Evolutionary conservation across 176 grass and related monocot genomes (phyloP), one percentile per base, ranked within the genome.

Genomic region (Chrysopogon serrulatus): DNA sequence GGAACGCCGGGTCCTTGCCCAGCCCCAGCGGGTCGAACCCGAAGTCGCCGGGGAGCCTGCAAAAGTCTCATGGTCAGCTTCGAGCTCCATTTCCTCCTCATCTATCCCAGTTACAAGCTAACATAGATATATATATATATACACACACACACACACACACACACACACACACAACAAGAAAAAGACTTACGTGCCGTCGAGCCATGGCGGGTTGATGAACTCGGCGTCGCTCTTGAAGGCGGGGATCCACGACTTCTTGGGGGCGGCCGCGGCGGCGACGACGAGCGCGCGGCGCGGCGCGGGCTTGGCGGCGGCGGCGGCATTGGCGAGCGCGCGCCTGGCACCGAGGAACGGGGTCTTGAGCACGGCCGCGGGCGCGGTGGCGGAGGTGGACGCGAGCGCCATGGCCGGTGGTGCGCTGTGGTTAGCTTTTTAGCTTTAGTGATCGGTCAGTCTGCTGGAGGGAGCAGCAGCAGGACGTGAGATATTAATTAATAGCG

Each of bases 171-270:
- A n/a, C n/a, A n/a, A n/a, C n/a, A n/a, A n/a, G n/a, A n/a, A n/a
- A n/a, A n/a, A n/a, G n/a, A n/a, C n/a, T 95, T 92, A 98, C 96
- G 96, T 90, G 85, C 93, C 93, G 72, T 98, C 96, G 82, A 98
- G 96, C 96, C 96, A 98, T 0, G 90, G 71, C 8, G 96, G 96
- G 91, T 95, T 87, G 66, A 98, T 77, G 85, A 98, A 62, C 84
- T 93, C 88, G 53, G 88, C 86, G 51, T 94, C 90, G 78, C 92
- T 92, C 87, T 82, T 93, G 87, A 98, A 43, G 26, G 85, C 91
- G 2, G 96, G 93, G 81, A 98, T 82, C 96, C 96, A 98, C 5
- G 96, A 98, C 85, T 98, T 93, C 85, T 98, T 98, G 36, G 67
- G 56, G 19, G 56, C 82, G 23, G 76, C 94, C 0, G 91, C 94